Evolutionary conservation across 805 yeast species (phyloP).

Genomic region (Metschnikowia kofuensis): DNA sequence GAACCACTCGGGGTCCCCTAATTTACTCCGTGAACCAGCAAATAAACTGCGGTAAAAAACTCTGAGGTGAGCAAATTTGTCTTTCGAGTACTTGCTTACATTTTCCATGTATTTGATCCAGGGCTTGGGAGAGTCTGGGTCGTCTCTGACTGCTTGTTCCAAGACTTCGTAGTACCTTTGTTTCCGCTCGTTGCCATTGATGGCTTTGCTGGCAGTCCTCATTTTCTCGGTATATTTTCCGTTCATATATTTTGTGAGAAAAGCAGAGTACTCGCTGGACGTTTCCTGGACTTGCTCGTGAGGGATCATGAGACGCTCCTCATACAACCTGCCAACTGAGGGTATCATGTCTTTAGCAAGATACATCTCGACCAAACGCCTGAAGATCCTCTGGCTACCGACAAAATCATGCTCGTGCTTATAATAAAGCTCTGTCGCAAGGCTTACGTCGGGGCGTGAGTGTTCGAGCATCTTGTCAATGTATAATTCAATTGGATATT

Average conservation of each 20-base stretch:
- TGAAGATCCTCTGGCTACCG: conserved; percentile 22
- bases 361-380: conserved; percentile 7
- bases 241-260: conserved; percentile 30
- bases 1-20: conserved; percentile 8
- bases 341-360: not conserved
- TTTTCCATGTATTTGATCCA: conserved; percentile 36
- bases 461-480: not conserved
- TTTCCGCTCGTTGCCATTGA: conserved; percentile 24
- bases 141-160: conserved; percentile 26
- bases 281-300: conserved; percentile 42
- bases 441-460: not conserved
- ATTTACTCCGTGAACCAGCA: conserved; percentile 1
- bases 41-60: conserved; percentile 26
- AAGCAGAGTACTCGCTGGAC: conserved; percentile 36
- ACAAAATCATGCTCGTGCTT: conserved; percentile 20
- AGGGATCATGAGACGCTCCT: conserved; percentile 37
- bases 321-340: conserved; percentile 16
- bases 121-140: conserved; percentile 13
- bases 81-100: conserved; percentile 21
- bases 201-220: conserved; percentile 32
- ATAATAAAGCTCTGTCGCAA: too few species aligned
- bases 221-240: conserved; percentile 33
- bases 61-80: not conserved
- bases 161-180: conserved; percentile 33
- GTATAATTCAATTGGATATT: too few species aligned